Conservation (phyloP, 176 grass and related monocot species). For the Oryza australiensis region DNA sequence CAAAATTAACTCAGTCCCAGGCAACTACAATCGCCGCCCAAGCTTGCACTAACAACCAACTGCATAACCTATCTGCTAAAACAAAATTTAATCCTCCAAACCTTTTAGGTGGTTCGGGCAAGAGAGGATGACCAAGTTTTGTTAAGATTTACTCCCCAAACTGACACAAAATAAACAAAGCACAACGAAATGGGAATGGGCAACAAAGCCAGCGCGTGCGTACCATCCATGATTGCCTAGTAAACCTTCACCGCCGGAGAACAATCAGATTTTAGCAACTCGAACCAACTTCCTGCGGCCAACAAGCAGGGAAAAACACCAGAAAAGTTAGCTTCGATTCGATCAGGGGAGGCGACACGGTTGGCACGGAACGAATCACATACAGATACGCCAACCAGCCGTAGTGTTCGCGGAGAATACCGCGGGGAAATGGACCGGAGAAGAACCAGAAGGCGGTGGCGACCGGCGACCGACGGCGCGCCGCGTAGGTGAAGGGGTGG, state of each 20-base stretch:
- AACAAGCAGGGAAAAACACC: background rate
- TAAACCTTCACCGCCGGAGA: slow-evolving; percentile 2
- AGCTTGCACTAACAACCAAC: background rate
- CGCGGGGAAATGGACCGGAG: background rate
- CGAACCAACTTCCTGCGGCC: slow-evolving; percentile 24
- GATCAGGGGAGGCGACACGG: background rate
- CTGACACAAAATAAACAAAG: background rate
- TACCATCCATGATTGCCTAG: slow-evolving; percentile 51
- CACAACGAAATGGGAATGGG: background rate
- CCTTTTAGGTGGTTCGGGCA: background rate
- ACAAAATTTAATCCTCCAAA: background rate
- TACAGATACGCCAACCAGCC: background rate
- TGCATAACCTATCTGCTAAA: background rate
- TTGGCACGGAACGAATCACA: background rate
- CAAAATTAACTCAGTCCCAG: background rate
- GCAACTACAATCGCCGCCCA: background rate
- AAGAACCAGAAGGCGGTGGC: background rate
- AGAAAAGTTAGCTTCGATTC: background rate
- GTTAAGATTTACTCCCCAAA: background rate
- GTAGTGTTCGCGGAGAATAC: background rate
- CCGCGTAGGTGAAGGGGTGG: background rate
- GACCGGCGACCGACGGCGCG: background rate
- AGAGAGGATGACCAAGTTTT: background rate
- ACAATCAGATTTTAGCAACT: background rate
- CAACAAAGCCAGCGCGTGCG: background rate